phyloP scores from a whole-genome alignment of 1,284 basidiomycete species.

The Puccinia polysora region DNA sequence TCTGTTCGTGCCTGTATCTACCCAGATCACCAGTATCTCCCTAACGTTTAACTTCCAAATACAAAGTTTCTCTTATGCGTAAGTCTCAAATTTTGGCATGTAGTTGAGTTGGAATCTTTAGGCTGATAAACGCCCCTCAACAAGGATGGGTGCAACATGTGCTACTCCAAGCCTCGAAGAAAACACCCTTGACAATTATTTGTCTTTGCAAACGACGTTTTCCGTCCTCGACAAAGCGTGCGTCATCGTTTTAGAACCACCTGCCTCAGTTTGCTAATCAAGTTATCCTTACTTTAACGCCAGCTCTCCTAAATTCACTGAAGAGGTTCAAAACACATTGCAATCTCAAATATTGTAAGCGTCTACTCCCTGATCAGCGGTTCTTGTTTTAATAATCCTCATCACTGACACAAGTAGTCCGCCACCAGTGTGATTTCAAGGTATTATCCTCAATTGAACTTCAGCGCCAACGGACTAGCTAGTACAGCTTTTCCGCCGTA shows the following conservation, averaged over 20 bases:
- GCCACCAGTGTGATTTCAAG: slow-evolving; percentile 10
- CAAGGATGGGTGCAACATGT: slow-evolving; percentile 15
- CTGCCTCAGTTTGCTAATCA: neutral
- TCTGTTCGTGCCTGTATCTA: no score
- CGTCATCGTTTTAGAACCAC: neutral
- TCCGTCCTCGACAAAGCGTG: slow-evolving; percentile 11
- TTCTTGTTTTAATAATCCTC: neutral
- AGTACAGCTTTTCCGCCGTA: slow-evolving; percentile 21
- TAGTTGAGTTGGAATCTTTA: neutral
- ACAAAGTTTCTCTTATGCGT: slow-evolving; percentile 31
- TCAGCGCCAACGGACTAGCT: slow-evolving; percentile 6
- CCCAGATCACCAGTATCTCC: slow-evolving; percentile 20
- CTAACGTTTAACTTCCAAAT: slow-evolving; percentile 12
- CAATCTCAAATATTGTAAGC: slow-evolving; percentile 23
- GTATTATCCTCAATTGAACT: slow-evolving; percentile 20
- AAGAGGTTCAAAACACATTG: slow-evolving; percentile 20
- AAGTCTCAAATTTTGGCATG: neutral
- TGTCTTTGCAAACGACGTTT: slow-evolving; percentile 2
- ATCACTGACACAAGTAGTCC: neutral
- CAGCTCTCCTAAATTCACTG: slow-evolving; percentile 18
- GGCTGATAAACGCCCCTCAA: neutral
- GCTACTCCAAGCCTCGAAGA: slow-evolving; percentile 12
- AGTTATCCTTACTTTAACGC: neutral
- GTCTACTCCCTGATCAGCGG: no score
- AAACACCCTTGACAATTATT: slow-evolving; percentile 15